Percentiles rank a stretch among this genome's conserved stretches.
These are phyloP conservation scores for Mucor velutinosus DNA, from an alignment of 371 early-diverging fungal genomes.

Conservation along the genomic window DNA sequence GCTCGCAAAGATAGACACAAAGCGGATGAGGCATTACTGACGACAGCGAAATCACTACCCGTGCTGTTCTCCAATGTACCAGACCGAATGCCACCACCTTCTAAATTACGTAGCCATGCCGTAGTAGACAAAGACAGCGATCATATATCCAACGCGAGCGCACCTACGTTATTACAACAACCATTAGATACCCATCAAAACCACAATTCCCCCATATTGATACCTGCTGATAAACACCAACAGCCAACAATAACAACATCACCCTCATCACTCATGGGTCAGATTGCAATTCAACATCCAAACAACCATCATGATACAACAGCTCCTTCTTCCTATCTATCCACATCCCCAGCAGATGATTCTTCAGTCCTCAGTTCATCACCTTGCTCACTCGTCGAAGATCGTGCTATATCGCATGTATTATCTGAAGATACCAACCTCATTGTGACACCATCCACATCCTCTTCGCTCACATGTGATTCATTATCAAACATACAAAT, in stretches of 20 bases:
- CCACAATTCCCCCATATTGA: not conserved
- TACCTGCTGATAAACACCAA: not conserved
- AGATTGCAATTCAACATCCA: slow-evolving; percentile 2
- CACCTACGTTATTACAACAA: not conserved
- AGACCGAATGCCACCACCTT: not conserved
- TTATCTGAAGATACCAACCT: slow-evolving; percentile 1
- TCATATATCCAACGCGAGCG: not conserved
- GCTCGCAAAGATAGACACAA: slow-evolving; percentile 12
- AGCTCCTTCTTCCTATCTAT: slow-evolving; percentile 2
- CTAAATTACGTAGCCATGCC: not conserved
- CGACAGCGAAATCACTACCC: slow-evolving; percentile 31
- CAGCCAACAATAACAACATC: not conserved
- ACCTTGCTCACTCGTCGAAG: slow-evolving; percentile 11
- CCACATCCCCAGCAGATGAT: slow-evolving; percentile 16
- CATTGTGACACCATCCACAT: slow-evolving; percentile 4
- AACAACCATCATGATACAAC: not conserved
- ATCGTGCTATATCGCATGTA: slow-evolving; percentile 7
- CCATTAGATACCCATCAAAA: not conserved
- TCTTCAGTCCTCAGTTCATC: slow-evolving; percentile 13
- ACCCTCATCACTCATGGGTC: not conserved
- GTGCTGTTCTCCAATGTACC: slow-evolving; percentile 30
- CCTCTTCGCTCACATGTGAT: slow-evolving; percentile 15
- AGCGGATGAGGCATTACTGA: slow-evolving; percentile 19
- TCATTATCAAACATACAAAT: slow-evolving; percentile 8
- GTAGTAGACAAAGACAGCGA: not conserved